These are phyloP conservation scores for Coffea canephora DNA, from an alignment of 257 asterid genomes.

Conservation along the genomic window DNA sequence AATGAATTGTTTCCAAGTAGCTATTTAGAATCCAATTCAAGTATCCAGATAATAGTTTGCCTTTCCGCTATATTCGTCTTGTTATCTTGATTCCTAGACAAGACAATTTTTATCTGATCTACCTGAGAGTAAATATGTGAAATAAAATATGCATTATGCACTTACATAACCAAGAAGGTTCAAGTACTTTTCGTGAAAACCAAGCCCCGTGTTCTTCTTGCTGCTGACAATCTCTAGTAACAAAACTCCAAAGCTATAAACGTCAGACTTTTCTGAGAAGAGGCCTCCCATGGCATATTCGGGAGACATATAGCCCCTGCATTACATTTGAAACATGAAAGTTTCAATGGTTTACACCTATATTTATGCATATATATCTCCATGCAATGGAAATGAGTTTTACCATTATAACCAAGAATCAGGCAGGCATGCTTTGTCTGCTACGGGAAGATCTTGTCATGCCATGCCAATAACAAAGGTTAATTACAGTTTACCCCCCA, in stretches of 20 bases:
- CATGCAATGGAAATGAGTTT: not conserved
- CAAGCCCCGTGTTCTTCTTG: conserved; percentile 20
- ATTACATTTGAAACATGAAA: not conserved
- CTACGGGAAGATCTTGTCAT: too few relatives aligned
- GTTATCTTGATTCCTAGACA: not conserved
- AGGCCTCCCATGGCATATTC: conserved; percentile 31
- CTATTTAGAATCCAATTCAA: too few relatives aligned
- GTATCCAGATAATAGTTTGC: too few relatives aligned
- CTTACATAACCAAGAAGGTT: conserved; percentile 32
- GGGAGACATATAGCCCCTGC: conserved; percentile 41
- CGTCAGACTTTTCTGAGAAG: conserved; percentile 38
- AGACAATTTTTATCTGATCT: not conserved
- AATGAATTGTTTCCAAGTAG: not conserved
- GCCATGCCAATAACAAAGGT: too few relatives aligned
- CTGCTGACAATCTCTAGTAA: conserved; percentile 34
- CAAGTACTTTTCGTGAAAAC: conserved; percentile 13
- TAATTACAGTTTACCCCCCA: too few relatives aligned
- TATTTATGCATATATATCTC: not conserved
- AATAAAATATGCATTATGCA: not conserved
- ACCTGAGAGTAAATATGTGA: not conserved
- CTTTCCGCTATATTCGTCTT: too few relatives aligned
- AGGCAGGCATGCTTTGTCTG: too few relatives aligned
- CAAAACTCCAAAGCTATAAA: conserved; percentile 36
- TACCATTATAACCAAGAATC: too few relatives aligned
- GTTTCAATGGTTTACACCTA: not conserved